Percentiles rank a stretch among this genome's conserved stretches.
phyloP scores from a whole-genome alignment of 176 grass and related monocot genomes.

The Cymbopogon citratus region DNA sequence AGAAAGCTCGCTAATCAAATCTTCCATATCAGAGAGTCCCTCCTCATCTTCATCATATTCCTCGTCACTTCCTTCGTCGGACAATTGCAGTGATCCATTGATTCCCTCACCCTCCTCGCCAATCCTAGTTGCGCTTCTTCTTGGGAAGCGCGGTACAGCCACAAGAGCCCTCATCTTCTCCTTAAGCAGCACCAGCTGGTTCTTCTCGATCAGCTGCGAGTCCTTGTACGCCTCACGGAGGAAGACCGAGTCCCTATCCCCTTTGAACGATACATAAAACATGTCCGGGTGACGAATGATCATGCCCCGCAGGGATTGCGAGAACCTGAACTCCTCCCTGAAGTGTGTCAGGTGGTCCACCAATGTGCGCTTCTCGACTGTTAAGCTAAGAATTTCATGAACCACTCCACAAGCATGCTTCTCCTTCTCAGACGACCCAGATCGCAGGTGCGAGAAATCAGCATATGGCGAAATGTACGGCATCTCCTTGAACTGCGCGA shows the following conservation, averaged over 20 bases:
- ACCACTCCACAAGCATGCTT: conserved; percentile 82
- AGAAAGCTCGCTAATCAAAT: conserved; percentile 44
- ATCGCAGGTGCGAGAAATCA: conserved; percentile 64
- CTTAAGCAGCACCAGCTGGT: conserved; percentile 73
- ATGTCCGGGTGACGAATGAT: conserved; percentile 85
- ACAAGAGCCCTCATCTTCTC: conserved; percentile 95
- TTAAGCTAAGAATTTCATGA: conserved; percentile 88
- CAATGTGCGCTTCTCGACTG: conserved; percentile 78
- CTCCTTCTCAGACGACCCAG: conserved; percentile 70
- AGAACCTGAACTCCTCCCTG: conserved; percentile 91
- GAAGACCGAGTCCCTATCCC: conserved; percentile 82
- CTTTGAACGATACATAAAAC: conserved; percentile 93
- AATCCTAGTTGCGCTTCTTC: conserved; percentile 3
- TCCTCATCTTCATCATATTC: conserved; percentile 53
- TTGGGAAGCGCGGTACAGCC: conserved; percentile 47
- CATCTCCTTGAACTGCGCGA: conserved; percentile 60
- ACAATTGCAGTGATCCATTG: conserved; percentile 1
- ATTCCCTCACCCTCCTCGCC: conserved; percentile 20
- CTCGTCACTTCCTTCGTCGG: conserved; percentile 16
- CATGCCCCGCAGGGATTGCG: conserved; percentile 82
- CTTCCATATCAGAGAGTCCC: conserved; percentile 67
- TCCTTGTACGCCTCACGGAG: conserved; percentile 84
- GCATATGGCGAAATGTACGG: conserved; percentile 77
- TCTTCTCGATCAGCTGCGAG: conserved; percentile 84
- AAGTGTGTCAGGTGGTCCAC: conserved; percentile 92